Evolutionary conservation across 208 protist genomes (phyloP).

Genomic region (Herpetomonas tarakana): DNA sequence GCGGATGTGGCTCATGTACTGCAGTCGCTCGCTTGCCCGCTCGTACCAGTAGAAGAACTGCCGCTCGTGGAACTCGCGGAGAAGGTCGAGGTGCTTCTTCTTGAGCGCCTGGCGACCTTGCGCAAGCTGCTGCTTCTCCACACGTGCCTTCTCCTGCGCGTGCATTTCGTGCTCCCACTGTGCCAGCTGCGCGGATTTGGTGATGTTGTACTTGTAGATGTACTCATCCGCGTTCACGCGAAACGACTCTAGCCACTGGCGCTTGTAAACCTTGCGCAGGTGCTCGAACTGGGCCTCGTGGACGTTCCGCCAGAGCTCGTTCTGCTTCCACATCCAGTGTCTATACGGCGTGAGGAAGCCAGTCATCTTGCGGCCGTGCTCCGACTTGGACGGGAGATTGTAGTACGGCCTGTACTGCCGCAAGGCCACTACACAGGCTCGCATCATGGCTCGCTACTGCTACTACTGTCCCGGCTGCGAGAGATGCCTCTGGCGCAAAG

Average conservation of each 20-base stretch:
- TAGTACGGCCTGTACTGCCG: constrained; percentile 82
- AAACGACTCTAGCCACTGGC: constrained; percentile 91
- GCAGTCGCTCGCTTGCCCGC: constrained; percentile 86
- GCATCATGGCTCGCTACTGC: constrained; percentile 48
- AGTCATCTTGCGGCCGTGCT: constrained; percentile 85
- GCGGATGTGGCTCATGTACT: constrained; percentile 87
- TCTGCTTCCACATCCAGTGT: constrained; percentile 93
- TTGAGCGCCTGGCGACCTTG: constrained; percentile 80
- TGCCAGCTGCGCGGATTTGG: constrained; percentile 84
- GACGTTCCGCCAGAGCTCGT: constrained; percentile 90
- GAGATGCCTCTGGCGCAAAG: too few relatives aligned
- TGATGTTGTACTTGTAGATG: constrained; percentile 93
- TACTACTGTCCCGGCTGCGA: too few relatives aligned
- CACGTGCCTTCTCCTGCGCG: constrained; percentile 78
- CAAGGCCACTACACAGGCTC: constrained; percentile 15
- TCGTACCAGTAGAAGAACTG: constrained; percentile 94
- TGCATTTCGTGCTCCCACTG: constrained; percentile 92
- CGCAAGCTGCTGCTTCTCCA: constrained; percentile 65
- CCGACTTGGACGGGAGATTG: constrained; percentile 85
- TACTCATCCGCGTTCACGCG: constrained; percentile 92
- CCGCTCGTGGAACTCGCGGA: constrained; percentile 87
- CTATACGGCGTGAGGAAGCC: constrained; percentile 88
- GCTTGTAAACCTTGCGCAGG: constrained; percentile 88
- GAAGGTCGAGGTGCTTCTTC: constrained; percentile 89
- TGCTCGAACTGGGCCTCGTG: constrained; percentile 93